Percentiles rank a stretch among this genome's conserved stretches.
phyloP scores from a whole-genome alignment of 257 asterid genomes.

The Lavandula angustifolia region DNA sequence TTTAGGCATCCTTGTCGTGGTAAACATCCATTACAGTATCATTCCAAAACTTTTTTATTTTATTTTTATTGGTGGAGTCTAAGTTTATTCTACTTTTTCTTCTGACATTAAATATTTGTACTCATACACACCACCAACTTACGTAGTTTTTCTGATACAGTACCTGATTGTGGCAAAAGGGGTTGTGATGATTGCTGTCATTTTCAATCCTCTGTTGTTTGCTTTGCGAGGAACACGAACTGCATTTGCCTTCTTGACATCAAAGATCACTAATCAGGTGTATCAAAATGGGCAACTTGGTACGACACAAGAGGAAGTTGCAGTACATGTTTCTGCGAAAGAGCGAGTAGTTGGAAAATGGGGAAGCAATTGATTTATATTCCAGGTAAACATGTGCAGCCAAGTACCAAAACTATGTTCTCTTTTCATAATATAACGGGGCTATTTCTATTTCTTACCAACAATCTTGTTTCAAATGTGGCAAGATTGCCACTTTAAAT shows the following conservation, averaged over 20 bases:
- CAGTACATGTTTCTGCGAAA: constrained; percentile 59
- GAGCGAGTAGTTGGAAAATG: constrained; percentile 79
- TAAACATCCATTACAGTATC: constrained; percentile 35
- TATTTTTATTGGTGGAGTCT: neutral
- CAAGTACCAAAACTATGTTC: constrained; percentile 6
- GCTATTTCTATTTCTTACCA: constrained; percentile 5
- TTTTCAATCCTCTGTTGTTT: constrained; percentile 79
- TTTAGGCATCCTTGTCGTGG: constrained; percentile 67
- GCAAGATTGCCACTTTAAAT: constrained; percentile 8
- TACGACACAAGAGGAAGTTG: constrained; percentile 48
- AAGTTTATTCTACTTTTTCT: neutral
- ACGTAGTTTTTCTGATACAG: constrained; percentile 41
- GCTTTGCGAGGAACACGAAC: constrained; percentile 72
- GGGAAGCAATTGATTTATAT: constrained; percentile 58
- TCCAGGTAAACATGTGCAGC: constrained; percentile 27
- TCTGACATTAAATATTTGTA: neutral
- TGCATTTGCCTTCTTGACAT: constrained; percentile 47
- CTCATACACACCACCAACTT: constrained; percentile 3
- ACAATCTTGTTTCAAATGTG: neutral
- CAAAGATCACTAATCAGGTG: constrained; percentile 44
- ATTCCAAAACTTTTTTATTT: neutral
- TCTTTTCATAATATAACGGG: constrained; percentile 3
- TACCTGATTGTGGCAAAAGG: constrained; percentile 77
- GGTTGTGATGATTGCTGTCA: constrained; percentile 68
- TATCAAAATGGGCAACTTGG: constrained; percentile 33